Conservation (phyloP, 192 early-diverging fungal genomes). For the Rhizophlyctis rosea region DNA sequence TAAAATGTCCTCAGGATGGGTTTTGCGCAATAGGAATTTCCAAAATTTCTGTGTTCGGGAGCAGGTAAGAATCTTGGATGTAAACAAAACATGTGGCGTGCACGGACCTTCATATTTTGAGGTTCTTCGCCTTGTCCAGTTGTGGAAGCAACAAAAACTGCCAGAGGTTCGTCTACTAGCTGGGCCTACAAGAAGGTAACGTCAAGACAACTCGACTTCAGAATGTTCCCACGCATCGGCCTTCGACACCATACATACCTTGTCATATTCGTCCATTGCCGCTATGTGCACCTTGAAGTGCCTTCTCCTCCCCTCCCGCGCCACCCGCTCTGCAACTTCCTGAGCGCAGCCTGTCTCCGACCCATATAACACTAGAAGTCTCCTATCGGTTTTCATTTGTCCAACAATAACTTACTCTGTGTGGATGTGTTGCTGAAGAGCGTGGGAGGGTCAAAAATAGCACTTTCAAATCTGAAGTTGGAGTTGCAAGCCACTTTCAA, state of each 20-base stretch:
- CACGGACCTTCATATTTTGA: slow-evolving; percentile 89
- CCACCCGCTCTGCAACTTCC: slow-evolving; percentile 83
- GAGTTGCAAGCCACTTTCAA: no score
- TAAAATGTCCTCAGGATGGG: slow-evolving; percentile 65
- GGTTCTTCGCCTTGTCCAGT: slow-evolving; percentile 93
- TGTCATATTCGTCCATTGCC: slow-evolving; percentile 78
- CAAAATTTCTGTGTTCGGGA: slow-evolving; percentile 73
- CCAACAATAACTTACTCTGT: no score
- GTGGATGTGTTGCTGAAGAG: no score
- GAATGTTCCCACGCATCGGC: neutral
- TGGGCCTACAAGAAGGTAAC: slow-evolving; percentile 35
- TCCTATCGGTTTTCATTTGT: slow-evolving; percentile 1
- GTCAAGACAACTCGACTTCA: neutral
- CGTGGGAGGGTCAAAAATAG: no score
- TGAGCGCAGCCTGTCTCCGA: slow-evolving; percentile 91
- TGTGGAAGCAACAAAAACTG: slow-evolving; percentile 86
- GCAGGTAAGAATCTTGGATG: slow-evolving; percentile 1
- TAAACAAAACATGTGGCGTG: slow-evolving; percentile 30
- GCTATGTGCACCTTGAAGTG: slow-evolving; percentile 61
- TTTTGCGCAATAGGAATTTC: slow-evolving; percentile 84
- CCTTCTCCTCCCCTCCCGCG: slow-evolving; percentile 72
- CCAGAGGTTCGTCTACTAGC: slow-evolving; percentile 57
- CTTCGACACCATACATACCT: slow-evolving; percentile 32
- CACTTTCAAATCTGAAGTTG: no score
- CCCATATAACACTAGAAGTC: slow-evolving; percentile 79